Evolutionary conservation across 352 stramenopile species (phyloP), one percentile per base, ranked within the genome.

Genomic region (Globisporangium perplexum): DNA sequence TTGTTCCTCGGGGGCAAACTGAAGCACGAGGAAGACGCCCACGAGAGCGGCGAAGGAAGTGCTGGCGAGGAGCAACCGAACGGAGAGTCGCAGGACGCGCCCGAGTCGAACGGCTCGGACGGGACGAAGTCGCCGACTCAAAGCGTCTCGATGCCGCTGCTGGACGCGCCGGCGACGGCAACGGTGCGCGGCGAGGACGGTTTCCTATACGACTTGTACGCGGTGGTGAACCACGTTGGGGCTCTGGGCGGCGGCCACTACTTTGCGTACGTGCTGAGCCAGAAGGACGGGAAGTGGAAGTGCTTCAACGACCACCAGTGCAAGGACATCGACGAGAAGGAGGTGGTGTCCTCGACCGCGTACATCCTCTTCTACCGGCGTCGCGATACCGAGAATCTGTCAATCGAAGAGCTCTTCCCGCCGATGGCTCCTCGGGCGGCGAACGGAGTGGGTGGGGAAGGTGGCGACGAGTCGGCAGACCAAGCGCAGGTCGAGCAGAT

Each of bases 211-310:
- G 96, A 99, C 66, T 71, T 99, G 31, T 99, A 98, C 63, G 95
- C 86, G 8, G 95, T 99, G 10, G 92, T 99, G 35, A 98, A 99
- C 71, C 97, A 99, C 62, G 93, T 98, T 53, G 97, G 97, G 23
- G 94, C 88, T 2, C 72, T 99, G 1, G 95, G 92, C 28, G 88
- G 77, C 47, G 97, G 97, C 3, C 97, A 99, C 65, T 99, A 99
- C 69, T 90, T 92, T 61, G 84, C 86, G 2, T 92, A 93, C 49
- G 70, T 92, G 18, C 50, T 89, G 33, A 92, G 77, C 50, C 82
- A 92, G 65, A 65, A 84, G 15, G 81, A 93, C 56, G 85, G 85
- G 26, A 97, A 98, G 64, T 99, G 97, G 97, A 97, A 98, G 59
- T 95, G 96, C 65, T 99, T 99, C 67, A 98, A 99, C 60, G 97